Base-by-base conservation (phyloP, 441 rosid species). In the Gossypium armourianum region DNA sequence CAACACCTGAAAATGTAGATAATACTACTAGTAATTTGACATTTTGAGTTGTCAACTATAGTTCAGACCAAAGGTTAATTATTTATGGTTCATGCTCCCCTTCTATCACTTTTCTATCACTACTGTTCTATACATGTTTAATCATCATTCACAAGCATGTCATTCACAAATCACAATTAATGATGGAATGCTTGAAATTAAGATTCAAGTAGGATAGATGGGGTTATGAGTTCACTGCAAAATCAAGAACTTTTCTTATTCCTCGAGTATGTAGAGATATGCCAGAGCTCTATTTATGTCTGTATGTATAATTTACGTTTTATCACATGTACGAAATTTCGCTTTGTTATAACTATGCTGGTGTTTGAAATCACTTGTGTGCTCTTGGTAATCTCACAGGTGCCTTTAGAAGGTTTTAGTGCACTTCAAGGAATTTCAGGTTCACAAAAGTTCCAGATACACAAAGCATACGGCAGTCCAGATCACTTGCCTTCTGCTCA, bases 381-480 rank as follows among this genome's bases (percentile, higher is more conserved):
- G 13, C 21, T 4, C 63, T 67, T 26, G 72, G 9, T 62, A n/a
- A 62, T 50, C 40, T 24, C 61, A 59, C 84, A 93, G 97, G 98
- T 93, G 19, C 63, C 63, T 58, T 26, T 58, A 58, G 63, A 93
- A 84, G 98, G 98, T 62, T 93, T 89, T 76, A 88, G 90, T 65
- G 96, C 98, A 2, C 96, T 93, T 59, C 97, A 91, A 81, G 98
- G 98, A 60, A 93, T 93, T 71, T 93, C 98, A 45, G 97, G 98
- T 9, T 79, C 92, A 0, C 98, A 93, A 67, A 91, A 89, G 84
- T 93, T 93, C 71, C 98, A 93, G 82, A 89, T 91, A 82, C 98
- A 93, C 91, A 93, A 88, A 78, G 98, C 98, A 16, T 93, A 93
- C 69, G 98, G 98, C 75, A 89, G 95, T 74, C 73, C 85, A 8